These are phyloP conservation scores for Apophysomyces variabilis DNA, from an alignment of 371 early-diverging fungal genomes.

Conservation along the genomic window DNA sequence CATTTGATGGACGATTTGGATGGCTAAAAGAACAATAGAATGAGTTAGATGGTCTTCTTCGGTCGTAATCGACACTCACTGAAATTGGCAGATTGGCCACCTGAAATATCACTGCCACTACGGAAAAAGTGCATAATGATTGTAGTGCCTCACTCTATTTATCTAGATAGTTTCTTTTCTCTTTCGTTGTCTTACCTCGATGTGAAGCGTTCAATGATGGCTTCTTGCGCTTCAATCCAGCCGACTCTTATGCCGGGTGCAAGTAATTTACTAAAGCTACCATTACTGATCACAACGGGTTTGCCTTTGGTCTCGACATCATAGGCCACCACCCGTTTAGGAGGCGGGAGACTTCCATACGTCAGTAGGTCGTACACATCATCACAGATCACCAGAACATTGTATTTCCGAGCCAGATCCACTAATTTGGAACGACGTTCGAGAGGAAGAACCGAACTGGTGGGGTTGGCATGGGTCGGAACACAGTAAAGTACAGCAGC, in stretches of 20 bases:
- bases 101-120: conserved; percentile 48
- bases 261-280: conserved; percentile 49
- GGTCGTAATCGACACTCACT: conserved; percentile 11
- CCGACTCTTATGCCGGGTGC: conserved; percentile 45
- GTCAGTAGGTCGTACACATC: conserved; percentile 66
- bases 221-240: conserved; percentile 41
- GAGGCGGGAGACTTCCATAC: conserved; percentile 21
- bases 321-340: conserved; percentile 36
- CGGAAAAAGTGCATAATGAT: background rate
- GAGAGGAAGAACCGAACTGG: conserved; percentile 41
- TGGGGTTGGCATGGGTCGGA: conserved; percentile 66
- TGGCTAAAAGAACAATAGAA: conserved; percentile 22
- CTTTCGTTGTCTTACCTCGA: conserved; percentile 25
- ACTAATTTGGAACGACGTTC: conserved; percentile 46
- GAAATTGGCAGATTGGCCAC: conserved; percentile 41
- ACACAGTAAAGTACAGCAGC: conserved; percentile 58
- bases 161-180: background rate
- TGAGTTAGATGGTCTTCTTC: background rate
- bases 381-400: conserved; percentile 65
- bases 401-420: conserved; percentile 50
- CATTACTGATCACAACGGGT: conserved; percentile 44
- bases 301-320: conserved; percentile 31
- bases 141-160: background rate
- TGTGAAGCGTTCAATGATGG: conserved; percentile 31
- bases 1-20: conserved; percentile 36